Base-by-base conservation (phyloP, 176 grass and related monocot genomes). In the Thalia dealbata region DNA sequence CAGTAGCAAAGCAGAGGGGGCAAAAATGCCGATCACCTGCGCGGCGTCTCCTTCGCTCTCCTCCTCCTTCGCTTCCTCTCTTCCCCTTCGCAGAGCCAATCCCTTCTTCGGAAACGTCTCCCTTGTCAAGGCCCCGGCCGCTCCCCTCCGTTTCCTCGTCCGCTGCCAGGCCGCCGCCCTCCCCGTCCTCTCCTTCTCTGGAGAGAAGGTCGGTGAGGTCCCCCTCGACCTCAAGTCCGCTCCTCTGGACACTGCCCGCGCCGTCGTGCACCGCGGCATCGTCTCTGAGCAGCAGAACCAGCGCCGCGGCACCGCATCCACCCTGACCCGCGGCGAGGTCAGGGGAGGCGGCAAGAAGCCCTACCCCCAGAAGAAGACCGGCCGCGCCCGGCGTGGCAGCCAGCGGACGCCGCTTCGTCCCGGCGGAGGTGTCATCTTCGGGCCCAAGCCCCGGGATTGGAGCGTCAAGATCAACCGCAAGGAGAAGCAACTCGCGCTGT, bases 391-490 rank as follows among this genome's bases (percentile, higher is more conserved):
- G 78, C 89, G 81, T 1, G 87, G 95, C 30, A 91, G 87, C 41
- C 81, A 71, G 76, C 90, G 90, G 14, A 99, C 95, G 42, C 95
- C 90, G 61, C 95, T 99, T 45, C 95, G 95, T 60, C 95, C 95
- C 0, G 95, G 95, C 5, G 95, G 95, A 0, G 95, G 95, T 10
- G 87, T 99, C 83, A 75, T 93, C 41, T 99, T 93, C 75, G 95
- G 95, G 24, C 95, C 95, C 83, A 99, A 93, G 81, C 95, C 95
- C 48, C 81, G 87, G 3, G 95, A 99, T 76, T 99, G 95, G 95
- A 84, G 90, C 85, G 90, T 99, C 79, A 99, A 99, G 79, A 99
- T 99, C 85, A 99, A 99, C 85, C 87, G 90, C 76, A 99, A 93
- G 85, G 95, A 93, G 95, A 99, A 99, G 85, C 87, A 83, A 16